phyloP scores from a whole-genome alignment of 176 grass and related monocot genomes.

The Melocanna baccifera region DNA sequence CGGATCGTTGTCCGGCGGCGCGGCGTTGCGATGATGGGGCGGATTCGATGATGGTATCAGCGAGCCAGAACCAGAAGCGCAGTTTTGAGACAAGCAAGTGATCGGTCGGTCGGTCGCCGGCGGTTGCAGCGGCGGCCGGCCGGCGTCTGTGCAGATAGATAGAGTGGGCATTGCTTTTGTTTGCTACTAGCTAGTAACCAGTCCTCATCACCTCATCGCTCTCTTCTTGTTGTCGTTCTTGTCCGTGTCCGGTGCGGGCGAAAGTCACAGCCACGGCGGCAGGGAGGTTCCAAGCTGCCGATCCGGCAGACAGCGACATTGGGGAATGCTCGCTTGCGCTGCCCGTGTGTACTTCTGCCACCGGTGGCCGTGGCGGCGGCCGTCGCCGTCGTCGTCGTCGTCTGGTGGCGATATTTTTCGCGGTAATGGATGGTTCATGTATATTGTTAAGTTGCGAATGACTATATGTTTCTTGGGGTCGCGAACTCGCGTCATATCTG shows the following conservation, averaged over 20 bases:
- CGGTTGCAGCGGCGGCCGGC: neutral
- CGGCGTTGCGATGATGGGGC: slow-evolving; percentile 5
- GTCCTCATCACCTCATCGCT: slow-evolving; percentile 1
- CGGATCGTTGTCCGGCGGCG: neutral
- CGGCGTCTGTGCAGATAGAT: slow-evolving; percentile 44
- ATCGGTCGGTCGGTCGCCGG: neutral
- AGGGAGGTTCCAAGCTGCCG: neutral
- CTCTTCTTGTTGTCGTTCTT: neutral
- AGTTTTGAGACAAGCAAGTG: slow-evolving; percentile 40
- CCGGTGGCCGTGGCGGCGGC: neutral
- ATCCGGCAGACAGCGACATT: neutral
- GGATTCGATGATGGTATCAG: neutral
- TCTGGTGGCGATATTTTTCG: slow-evolving; percentile 11
- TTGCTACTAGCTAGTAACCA: slow-evolving; percentile 16
- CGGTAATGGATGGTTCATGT: slow-evolving; percentile 23
- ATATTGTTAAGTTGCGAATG: neutral
- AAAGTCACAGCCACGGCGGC: neutral
- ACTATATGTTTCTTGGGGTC: neutral
- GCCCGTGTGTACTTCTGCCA: neutral
- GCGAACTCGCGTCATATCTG: neutral
- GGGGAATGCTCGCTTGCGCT: neutral
- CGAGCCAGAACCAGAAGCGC: neutral
- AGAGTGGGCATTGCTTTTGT: slow-evolving; percentile 35
- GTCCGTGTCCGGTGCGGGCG: neutral
- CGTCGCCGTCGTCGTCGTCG: neutral